phyloP scores from a whole-genome alignment of 225 moss, liverwort and hornwort genomes.

The Neckera pumila region DNA sequence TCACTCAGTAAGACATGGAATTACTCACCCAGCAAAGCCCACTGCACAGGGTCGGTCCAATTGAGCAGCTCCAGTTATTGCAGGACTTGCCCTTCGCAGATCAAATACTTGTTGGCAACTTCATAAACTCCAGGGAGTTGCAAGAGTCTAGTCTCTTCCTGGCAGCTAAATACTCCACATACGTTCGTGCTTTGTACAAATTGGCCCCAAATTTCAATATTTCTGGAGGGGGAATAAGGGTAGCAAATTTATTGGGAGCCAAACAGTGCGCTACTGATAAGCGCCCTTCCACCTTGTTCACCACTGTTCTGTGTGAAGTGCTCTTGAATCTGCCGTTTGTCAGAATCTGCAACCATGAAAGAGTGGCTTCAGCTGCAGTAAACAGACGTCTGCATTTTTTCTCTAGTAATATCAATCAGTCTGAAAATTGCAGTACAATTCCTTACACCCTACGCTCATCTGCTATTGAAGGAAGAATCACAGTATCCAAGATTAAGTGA shows the following conservation, averaged over 20 bases:
- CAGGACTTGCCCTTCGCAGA: not conserved
- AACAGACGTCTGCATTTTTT: not conserved
- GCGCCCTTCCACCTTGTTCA: constrained; percentile 23
- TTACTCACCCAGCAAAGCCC: not conserved
- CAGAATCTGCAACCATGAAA: constrained; percentile 14
- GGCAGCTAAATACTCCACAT: constrained; percentile 29
- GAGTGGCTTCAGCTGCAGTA: not conserved
- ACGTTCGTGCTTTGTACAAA: constrained; percentile 32
- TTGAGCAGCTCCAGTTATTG: not conserved
- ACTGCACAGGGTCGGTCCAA: not conserved
- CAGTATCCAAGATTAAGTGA: not conserved
- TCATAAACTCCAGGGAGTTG: constrained; percentile 36
- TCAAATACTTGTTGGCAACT: constrained; percentile 29
- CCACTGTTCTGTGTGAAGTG: constrained; percentile 34
- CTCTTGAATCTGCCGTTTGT: constrained; percentile 37
- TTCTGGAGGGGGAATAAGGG: constrained; percentile 27
- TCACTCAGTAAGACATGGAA: not conserved
- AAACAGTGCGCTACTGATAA: constrained; percentile 34
- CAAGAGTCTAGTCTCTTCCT: constrained; percentile 18
- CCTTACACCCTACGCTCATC: not conserved
- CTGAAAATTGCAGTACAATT: not conserved
- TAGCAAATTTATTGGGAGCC: constrained; percentile 7
- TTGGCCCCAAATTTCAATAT: constrained; percentile 15
- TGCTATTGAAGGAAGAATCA: not conserved
- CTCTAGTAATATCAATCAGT: too few relatives aligned